Evolutionary conservation across 805 yeast genomes (phyloP), one percentile per base, ranked within the genome.

Genomic region (Saccharomycopsis amapae): DNA sequence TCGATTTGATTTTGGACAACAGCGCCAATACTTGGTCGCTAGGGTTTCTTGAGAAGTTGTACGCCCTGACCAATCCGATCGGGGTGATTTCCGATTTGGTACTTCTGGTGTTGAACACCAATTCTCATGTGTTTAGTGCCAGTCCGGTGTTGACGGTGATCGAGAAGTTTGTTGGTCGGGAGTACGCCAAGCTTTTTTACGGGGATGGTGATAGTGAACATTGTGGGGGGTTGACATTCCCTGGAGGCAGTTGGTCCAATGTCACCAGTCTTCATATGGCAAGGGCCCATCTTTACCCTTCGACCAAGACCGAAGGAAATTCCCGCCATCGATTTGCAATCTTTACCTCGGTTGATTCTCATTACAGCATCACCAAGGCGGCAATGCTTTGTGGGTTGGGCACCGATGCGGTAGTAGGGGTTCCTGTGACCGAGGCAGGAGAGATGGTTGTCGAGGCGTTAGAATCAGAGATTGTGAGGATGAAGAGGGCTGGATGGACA

Each of bases 211-310:
- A 15, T n/a, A 19, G 15, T 5, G 19, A 26, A 5, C 53, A 54
- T 20, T 75, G 89, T 38, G 95, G 95, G 22, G 95, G 95, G 0
- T 65, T 86, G 53, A 86, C 95, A 0, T 83, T 85, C 59, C 74
- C 87, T 18, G 95, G 95, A 17, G 95, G 95, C 0, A 81, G 90
- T 3, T 85, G 88, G 80, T 83, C 94, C 5, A 85, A 85, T 61
- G 73, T 82, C 44, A 85, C 93, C 2, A 75, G 85, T 48, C 57
- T 86, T 63, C 89, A 84, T 52, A 78, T 80, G 58, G 95, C 95
- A 0, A 67, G 94, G 54, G 69, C 82, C 35, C 63, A 72, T 33
- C 60, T 72, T 50, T 81, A 57, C 56, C 95, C 95, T 0, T 82
- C 81, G 7, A 81, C 94, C 0, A 83, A 80, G 55, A 57, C 64